Conservation (phyloP, 139 green algal species). For the Picochlorum sp. region DNA sequence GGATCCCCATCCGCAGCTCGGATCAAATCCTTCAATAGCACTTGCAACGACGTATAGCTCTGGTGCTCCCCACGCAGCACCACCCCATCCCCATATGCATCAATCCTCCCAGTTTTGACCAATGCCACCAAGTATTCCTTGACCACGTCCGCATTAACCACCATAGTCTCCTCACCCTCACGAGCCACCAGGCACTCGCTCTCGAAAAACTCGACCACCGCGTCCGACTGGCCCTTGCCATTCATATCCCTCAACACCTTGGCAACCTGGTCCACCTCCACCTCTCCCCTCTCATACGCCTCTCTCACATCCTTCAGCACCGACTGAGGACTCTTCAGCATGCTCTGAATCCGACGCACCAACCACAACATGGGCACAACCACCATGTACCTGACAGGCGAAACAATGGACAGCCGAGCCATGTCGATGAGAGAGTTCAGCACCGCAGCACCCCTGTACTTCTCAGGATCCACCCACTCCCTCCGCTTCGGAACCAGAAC, state of each 20-base stretch:
- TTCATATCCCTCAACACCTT: slow-evolving; percentile 3
- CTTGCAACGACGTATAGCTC: slow-evolving; percentile 43
- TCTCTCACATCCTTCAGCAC: neutral
- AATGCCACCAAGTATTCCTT: slow-evolving; percentile 84
- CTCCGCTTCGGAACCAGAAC: neutral
- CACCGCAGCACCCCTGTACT: neutral
- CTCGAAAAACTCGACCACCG: slow-evolving; percentile 23
- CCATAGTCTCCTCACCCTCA: neutral
- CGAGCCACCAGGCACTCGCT: slow-evolving; percentile 1
- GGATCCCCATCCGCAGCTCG: neutral
- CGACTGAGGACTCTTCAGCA: neutral
- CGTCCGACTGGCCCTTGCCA: neutral
- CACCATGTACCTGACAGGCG: slow-evolving; percentile 24
- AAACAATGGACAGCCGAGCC: neutral
- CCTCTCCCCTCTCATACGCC: neutral
- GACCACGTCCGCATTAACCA: slow-evolving; percentile 48
- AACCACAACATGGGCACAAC: slow-evolving; percentile 15
- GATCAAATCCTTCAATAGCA: slow-evolving; percentile 61
- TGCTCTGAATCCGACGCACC: slow-evolving; percentile 6
- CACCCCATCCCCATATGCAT: slow-evolving; percentile 30
- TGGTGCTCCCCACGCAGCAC: slow-evolving; percentile 4
- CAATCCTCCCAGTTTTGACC: slow-evolving; percentile 53
- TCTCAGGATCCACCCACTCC: neutral
- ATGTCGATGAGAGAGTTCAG: neutral
- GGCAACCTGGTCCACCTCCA: neutral